A percentile compares a stretch with the other conserved stretches of the same genome.
phyloP scores from a whole-genome alignment of 352 stramenopile species.

The Albugo laibachii region DNA sequence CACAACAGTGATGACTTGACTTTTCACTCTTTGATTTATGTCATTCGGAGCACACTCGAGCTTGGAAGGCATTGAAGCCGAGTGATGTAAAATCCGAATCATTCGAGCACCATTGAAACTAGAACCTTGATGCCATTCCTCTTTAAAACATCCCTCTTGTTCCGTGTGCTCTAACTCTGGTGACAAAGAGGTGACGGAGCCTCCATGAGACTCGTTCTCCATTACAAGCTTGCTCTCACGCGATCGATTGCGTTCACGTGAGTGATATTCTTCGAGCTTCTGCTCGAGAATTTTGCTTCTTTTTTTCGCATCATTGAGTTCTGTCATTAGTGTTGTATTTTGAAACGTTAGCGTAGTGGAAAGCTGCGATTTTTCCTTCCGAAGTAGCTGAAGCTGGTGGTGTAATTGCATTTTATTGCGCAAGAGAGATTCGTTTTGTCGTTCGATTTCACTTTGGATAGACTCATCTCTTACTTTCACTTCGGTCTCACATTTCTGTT shows the following conservation, averaged over 20 bases:
- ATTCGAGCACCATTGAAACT: background rate
- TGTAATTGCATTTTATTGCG: constrained; percentile 57
- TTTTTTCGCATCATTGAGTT: constrained; percentile 35
- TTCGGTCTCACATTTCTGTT: constrained; percentile 1
- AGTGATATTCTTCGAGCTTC: constrained; percentile 10
- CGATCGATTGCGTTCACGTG: no score
- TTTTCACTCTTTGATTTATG: no score
- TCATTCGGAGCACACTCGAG: no score
- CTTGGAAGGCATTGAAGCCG: no score
- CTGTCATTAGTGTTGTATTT: constrained; percentile 36
- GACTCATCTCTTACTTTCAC: constrained; percentile 10
- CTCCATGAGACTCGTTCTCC: no score
- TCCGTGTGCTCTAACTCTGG: background rate
- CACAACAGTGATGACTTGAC: no score
- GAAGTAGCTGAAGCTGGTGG: constrained; percentile 30
- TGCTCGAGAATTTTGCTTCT: constrained; percentile 51
- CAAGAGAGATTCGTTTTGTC: constrained; percentile 50
- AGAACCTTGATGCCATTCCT: background rate
- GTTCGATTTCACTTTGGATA: constrained; percentile 42
- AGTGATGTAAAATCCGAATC: no score
- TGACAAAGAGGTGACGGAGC: no score
- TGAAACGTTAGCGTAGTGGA: constrained; percentile 43
- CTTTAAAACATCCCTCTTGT: background rate
- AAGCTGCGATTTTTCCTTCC: constrained; percentile 52
- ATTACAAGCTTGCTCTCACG: no score